Evolutionary conservation across 176 grass and related monocot species (phyloP), one percentile per base, ranked within the genome.

Genomic region (Saccharum spontaneum): DNA sequence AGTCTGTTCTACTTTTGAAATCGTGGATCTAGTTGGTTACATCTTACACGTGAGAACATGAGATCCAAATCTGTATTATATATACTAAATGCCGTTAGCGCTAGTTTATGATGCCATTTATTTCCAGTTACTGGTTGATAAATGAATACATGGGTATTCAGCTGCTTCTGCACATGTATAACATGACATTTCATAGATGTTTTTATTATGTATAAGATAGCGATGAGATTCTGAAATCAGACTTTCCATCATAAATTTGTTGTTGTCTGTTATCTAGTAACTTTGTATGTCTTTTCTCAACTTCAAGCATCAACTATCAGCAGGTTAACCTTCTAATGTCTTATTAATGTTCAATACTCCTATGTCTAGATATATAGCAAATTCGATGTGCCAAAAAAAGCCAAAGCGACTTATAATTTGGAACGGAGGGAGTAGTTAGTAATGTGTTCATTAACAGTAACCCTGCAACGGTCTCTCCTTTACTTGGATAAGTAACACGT

Each of bases 401-500:
- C 4, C 44, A 46, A 46, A 4, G 44, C 3, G 0, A 46, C 44
- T 46, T 46, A 3, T 46, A 46, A 14, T 41, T 46, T 46, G 12
- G 12, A 46, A 46, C 44, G 44, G 44, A 14, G 44, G 44, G 60
- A 24, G 41, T 9, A 0, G 49, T 76, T 23, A 81, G 18, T 69
- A 50, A 49, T 30, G 23, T 78, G 43, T 46, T 60, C 14, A 17
- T 18, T 73, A 28, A 66, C 45, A 79, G 46, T 10, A 45, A 73
- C 30, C 57, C 34, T 73, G 73, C 57, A 71, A 63, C 9, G 17
- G 34, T 8, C 31, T 11, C 31, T 74, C 75, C 45, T 76, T 80
- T 80, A 22, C 20, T 75, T 46, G 18, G 33, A 79, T 37, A 73
- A 73, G 67, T 74, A 84, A 46, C 81, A 38, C 1, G 1, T 84